phyloP scores from a whole-genome alignment of 2,329 filamentous ascomycete species.

The Teratosphaeria destructans region DNA sequence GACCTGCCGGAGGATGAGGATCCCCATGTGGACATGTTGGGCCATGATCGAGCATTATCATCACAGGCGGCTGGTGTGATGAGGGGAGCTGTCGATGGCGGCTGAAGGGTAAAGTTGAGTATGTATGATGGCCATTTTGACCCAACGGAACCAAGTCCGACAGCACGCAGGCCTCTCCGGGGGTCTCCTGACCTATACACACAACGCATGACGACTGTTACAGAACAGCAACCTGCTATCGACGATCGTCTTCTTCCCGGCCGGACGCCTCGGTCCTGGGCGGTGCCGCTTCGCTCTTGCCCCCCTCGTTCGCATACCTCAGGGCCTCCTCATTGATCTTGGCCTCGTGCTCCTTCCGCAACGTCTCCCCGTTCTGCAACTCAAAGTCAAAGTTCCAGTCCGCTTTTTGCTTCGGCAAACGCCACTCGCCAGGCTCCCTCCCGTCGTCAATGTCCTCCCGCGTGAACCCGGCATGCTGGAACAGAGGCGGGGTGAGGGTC shows the following conservation, averaged over 20 bases:
- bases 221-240: neutral
- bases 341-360: neutral
- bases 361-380: neutral
- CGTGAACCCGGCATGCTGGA: neutral
- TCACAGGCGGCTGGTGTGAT: conserved; percentile 33
- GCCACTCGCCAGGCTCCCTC: neutral
- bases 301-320: neutral
- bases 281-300: neutral
- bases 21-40: conserved; percentile 23
- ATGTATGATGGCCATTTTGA: conserved; percentile 35
- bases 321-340: neutral
- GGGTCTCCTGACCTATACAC: neutral
- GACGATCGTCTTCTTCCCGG: neutral
- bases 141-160: conserved; percentile 2
- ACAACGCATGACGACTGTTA: neutral
- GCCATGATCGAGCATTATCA: conserved; percentile 14
- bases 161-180: neutral
- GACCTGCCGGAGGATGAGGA: conserved; percentile 31
- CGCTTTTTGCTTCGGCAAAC: neutral
- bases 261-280: neutral
- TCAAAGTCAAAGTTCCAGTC: neutral
- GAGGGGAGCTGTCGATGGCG: conserved; percentile 14
- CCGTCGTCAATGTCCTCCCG: neutral
- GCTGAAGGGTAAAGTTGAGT: conserved; percentile 29
- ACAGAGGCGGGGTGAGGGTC: neutral